These are phyloP conservation scores for Mycoemilia scoparia DNA, from an alignment of 192 early-diverging fungal species.

Conservation along the genomic window DNA sequence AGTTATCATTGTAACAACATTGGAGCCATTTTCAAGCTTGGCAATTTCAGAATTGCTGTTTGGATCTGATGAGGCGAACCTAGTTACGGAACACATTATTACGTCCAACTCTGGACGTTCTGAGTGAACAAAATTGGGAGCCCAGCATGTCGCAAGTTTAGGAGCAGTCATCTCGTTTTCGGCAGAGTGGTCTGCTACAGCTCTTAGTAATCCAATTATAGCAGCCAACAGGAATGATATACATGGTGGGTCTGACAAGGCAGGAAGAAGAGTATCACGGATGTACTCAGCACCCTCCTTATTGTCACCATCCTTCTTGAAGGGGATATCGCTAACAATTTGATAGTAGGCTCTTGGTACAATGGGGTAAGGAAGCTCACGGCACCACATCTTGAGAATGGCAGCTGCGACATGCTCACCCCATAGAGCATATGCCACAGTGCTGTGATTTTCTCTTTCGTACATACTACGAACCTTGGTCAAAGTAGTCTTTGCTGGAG, in stretches of 20 bases:
- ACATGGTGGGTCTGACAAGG: constrained; percentile 28
- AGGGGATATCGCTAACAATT: constrained; percentile 30
- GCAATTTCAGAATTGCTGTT: not conserved
- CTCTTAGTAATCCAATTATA: constrained; percentile 50
- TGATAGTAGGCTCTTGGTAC: constrained; percentile 45
- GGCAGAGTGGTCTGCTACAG: constrained; percentile 43
- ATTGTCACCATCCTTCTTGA: constrained; percentile 8
- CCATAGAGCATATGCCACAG: constrained; percentile 38
- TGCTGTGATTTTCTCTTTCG: constrained; percentile 19
- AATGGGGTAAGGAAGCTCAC: constrained; percentile 61
- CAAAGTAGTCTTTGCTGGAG: constrained; percentile 53
- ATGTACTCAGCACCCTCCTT: constrained; percentile 15
- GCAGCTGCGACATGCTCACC: constrained; percentile 69
- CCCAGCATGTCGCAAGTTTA: constrained; percentile 70
- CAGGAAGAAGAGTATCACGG: constrained; percentile 22
- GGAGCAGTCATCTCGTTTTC: constrained; percentile 69
- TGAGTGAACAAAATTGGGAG: constrained; percentile 63
- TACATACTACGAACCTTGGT: constrained; percentile 33
- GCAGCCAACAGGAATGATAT: constrained; percentile 35
- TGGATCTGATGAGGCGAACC: constrained; percentile 8
- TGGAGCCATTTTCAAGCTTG: constrained; percentile 16
- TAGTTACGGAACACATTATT: constrained; percentile 26
- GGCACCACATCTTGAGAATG: constrained; percentile 65
- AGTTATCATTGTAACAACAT: constrained; percentile 20
- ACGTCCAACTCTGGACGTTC: constrained; percentile 28